Conservation (phyloP, 495 filamentous ascomycete species). For the Sabuloglossum arenarium region DNA sequence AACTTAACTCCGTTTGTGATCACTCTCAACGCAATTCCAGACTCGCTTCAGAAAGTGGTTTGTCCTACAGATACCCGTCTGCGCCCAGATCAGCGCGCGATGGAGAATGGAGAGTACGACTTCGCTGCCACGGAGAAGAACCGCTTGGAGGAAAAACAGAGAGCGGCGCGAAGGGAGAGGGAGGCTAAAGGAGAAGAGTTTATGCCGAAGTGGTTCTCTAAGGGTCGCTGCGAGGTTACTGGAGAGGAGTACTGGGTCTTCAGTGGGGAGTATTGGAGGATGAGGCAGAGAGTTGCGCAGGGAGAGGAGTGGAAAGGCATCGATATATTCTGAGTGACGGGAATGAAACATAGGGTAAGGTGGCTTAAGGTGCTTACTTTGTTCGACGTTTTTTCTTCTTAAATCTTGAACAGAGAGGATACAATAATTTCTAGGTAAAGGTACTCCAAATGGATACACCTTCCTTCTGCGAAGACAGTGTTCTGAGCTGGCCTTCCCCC, state of each 20-base stretch:
- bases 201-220: slow-evolving; percentile 66
- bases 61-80: slow-evolving; percentile 84
- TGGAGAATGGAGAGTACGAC: slow-evolving; percentile 95
- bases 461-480: no score
- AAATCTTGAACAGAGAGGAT: no score
- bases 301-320: slow-evolving; percentile 32
- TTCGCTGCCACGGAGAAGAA: slow-evolving; percentile 87
- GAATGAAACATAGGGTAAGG: neutral
- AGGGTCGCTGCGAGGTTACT: slow-evolving; percentile 48
- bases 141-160: slow-evolving; percentile 82
- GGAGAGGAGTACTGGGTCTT: slow-evolving; percentile 84
- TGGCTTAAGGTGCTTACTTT: no score
- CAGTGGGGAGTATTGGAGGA: slow-evolving; percentile 71
- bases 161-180: slow-evolving; percentile 48
- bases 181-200: slow-evolving; percentile 67
- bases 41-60: slow-evolving; percentile 45
- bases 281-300: slow-evolving; percentile 32
- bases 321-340: slow-evolving; percentile 48
- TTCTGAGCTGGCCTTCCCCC: no score
- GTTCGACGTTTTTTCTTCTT: no score
- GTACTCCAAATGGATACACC: no score
- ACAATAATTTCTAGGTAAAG: no score
- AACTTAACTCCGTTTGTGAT: slow-evolving; percentile 93
- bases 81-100: slow-evolving; percentile 88
- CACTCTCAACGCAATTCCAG: slow-evolving; percentile 75